A percentile compares a stretch with the other conserved stretches of the same genome.
Evolutionary conservation across 1,284 basidiomycete species (phyloP).

Genomic region (Cerioporus squamosus): DNA sequence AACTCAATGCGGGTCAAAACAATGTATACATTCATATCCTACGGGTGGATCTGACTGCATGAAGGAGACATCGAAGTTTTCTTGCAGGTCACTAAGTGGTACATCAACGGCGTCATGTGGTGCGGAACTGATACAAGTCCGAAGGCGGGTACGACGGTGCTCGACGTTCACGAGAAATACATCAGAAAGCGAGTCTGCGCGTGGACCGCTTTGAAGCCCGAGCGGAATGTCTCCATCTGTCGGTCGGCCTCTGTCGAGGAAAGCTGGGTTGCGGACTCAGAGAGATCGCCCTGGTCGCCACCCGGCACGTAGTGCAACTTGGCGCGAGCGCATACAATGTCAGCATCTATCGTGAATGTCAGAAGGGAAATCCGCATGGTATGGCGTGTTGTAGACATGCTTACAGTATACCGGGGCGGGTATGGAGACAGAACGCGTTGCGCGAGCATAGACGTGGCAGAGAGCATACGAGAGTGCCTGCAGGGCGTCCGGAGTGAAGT

Average conservation of each 20-base stretch:
- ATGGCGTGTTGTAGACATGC: conserved; percentile 26
- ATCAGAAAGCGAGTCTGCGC: conserved; percentile 52
- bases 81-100: no score
- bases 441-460: conserved; percentile 82
- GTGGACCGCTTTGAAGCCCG: conserved; percentile 61
- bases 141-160: no score
- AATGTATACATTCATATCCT: no score
- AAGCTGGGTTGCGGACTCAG: conserved; percentile 51
- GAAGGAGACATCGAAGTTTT: background rate
- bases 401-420: conserved; percentile 84
- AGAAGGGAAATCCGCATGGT: background rate
- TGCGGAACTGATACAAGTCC: no score
- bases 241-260: conserved; percentile 44
- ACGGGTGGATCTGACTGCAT: background rate
- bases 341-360: conserved; percentile 60
- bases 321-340: conserved; percentile 81
- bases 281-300: conserved; percentile 46
- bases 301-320: conserved; percentile 81
- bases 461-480: conserved; percentile 76
- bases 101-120: no score
- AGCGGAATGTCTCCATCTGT: conserved; percentile 56
- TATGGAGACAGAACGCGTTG: conserved; percentile 83
- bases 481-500: conserved; percentile 63
- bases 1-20: no score
- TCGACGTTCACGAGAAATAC: conserved; percentile 57